These are phyloP conservation scores for Vitis hybrid DNA, from an alignment of 177 flowering plant genomes.

Conservation along the genomic window DNA sequence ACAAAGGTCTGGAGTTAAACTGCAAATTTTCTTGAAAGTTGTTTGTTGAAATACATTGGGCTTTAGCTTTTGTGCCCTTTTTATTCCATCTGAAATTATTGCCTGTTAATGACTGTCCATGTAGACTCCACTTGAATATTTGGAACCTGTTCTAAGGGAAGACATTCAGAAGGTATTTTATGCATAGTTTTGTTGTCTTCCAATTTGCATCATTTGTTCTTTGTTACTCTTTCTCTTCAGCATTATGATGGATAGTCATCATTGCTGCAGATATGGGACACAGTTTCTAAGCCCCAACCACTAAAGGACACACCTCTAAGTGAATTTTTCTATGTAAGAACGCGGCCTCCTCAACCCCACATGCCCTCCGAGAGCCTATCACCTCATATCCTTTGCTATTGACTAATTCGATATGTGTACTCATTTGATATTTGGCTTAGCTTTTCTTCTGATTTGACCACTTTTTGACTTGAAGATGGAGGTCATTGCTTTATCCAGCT, in stretches of 20 bases:
- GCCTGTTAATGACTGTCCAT: background rate
- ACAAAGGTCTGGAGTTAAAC: conserved; percentile 27
- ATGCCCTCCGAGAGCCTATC: background rate
- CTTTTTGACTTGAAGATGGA: conserved; percentile 25
- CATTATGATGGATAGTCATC: background rate
- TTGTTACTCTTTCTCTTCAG: background rate
- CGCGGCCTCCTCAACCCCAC: background rate
- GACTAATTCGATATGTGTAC: background rate
- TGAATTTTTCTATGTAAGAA: conserved; percentile 38
- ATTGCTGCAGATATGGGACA: conserved; percentile 34
- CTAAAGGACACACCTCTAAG: conserved; percentile 34
- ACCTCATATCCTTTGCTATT: background rate
- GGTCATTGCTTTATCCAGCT: conserved; percentile 34
- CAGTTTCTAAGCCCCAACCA: conserved; percentile 27
- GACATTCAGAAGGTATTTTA: conserved; percentile 36
- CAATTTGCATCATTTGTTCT: background rate
- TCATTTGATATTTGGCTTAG: background rate
- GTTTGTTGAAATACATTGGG: background rate
- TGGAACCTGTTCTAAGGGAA: conserved; percentile 38
- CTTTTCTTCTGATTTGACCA: background rate
- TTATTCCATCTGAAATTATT: background rate
- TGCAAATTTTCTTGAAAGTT: background rate
- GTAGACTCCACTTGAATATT: conserved; percentile 35
- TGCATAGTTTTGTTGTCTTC: too few species aligned
- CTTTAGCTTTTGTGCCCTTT: background rate